Conservation (phyloP, 495 filamentous ascomycete genomes). For the Hypoxylon perforatum region DNA sequence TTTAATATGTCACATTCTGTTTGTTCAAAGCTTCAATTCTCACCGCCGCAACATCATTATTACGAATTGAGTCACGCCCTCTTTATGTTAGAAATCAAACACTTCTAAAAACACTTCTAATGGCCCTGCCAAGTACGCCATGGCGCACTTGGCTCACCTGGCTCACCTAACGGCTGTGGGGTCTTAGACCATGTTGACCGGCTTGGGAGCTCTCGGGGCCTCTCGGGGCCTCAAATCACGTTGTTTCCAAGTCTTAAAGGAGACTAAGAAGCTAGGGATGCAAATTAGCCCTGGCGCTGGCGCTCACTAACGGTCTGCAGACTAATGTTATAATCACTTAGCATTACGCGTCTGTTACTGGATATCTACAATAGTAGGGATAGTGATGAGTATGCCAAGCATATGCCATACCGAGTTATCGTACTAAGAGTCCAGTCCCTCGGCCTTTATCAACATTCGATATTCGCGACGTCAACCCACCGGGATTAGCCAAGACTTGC, state of each 20-base stretch:
- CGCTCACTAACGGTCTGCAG: not conserved
- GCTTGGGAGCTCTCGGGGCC: not conserved
- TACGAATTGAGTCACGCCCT: too few relatives aligned
- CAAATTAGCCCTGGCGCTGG: slow-evolving; percentile 3
- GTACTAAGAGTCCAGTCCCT: not conserved
- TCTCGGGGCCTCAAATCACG: not conserved
- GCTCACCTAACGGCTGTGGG: too few relatives aligned
- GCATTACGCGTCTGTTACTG: slow-evolving; percentile 16
- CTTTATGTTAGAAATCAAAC: too few relatives aligned
- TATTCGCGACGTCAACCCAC: slow-evolving; percentile 17
- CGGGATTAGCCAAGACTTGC: slow-evolving; percentile 21
- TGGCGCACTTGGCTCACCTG: too few relatives aligned
- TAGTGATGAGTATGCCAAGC: slow-evolving; percentile 16
- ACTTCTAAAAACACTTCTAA: too few relatives aligned
- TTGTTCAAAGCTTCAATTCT: too few relatives aligned
- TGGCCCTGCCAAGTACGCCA: too few relatives aligned
- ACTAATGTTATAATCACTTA: not conserved
- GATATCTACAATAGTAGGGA: not conserved
- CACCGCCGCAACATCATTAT: too few relatives aligned
- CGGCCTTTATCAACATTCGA: not conserved
- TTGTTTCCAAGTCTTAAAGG: slow-evolving; percentile 5
- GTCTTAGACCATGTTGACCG: too few relatives aligned
- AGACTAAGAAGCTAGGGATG: not conserved
- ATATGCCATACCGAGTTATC: slow-evolving; percentile 25
- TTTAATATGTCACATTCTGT: too few relatives aligned